phyloP scores from a whole-genome alignment of 2,329 filamentous ascomycete species.

The Sporothrix inflata region DNA sequence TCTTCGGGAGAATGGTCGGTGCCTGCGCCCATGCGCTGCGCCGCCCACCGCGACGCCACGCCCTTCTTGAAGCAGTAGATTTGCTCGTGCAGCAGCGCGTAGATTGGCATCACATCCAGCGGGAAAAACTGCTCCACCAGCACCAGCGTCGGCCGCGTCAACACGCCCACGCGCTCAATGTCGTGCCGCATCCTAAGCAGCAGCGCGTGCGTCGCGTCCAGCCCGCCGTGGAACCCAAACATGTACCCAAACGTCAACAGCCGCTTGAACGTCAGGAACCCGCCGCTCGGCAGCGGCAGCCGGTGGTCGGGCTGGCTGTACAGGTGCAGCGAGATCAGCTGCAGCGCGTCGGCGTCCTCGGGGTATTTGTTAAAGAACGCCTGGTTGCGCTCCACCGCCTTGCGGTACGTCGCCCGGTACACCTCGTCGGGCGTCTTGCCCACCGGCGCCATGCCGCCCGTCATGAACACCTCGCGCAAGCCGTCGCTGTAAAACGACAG shows the following conservation, averaged over 20 bases:
- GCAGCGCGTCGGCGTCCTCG: constrained; percentile 72
- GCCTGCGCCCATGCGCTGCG: constrained; percentile 61
- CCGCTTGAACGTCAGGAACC: constrained; percentile 70
- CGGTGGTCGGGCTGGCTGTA: constrained; percentile 55
- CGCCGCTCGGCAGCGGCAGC: constrained; percentile 71
- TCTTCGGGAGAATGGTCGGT: not conserved
- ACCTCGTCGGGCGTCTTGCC: constrained; percentile 72
- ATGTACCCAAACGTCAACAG: constrained; percentile 77
- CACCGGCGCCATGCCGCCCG: constrained; percentile 81
- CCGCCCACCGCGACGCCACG: constrained; percentile 73
- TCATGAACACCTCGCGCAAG: constrained; percentile 79
- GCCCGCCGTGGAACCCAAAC: constrained; percentile 78
- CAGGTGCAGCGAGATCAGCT: constrained; percentile 68
- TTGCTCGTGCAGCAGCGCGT: constrained; percentile 83
- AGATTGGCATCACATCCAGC: constrained; percentile 79
- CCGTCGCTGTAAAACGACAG: constrained; percentile 78
- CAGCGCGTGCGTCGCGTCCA: constrained; percentile 74
- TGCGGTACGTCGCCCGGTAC: constrained; percentile 71
- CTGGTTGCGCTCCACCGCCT: constrained; percentile 71
- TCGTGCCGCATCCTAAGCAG: constrained; percentile 73
- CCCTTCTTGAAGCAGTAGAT: constrained; percentile 76
- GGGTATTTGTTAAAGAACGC: constrained; percentile 86
- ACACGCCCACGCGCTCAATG: constrained; percentile 72
- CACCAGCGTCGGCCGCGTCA: constrained; percentile 72
- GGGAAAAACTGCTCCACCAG: constrained; percentile 67